Conservation (phyloP, 2,329 filamentous ascomycete genomes). For the Colletotrichum eremochloae region DNA sequence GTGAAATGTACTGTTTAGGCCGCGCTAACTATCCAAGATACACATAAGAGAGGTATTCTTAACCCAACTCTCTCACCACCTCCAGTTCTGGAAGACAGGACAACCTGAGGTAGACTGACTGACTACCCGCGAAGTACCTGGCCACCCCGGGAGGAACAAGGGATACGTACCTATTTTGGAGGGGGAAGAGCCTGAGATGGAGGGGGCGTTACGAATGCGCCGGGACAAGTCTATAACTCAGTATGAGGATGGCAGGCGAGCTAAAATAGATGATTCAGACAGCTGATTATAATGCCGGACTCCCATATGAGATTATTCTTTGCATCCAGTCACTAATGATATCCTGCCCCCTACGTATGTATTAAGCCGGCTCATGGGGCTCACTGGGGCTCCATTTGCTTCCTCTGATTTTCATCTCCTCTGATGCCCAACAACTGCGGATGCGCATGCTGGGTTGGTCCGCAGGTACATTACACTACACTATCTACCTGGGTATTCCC, state of each 20-base stretch:
- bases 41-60: not conserved
- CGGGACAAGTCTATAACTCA: slow-evolving; percentile 36
- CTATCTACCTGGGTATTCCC: not conserved
- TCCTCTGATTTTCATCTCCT: slow-evolving; percentile 6
- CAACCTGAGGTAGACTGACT: too few species aligned
- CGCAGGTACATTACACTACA: not conserved
- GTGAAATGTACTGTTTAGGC: not conserved
- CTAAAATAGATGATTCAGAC: slow-evolving; percentile 21
- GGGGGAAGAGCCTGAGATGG: slow-evolving; percentile 23
- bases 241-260: slow-evolving; percentile 38
- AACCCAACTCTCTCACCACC: not conserved
- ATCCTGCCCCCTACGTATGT: not conserved
- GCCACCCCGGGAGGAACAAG: not conserved
- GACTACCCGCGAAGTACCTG: too few species aligned
- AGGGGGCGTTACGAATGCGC: slow-evolving; percentile 36
- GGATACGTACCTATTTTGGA: slow-evolving; percentile 14
- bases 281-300: slow-evolving; percentile 8
- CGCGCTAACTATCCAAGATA: not conserved
- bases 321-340: not conserved
- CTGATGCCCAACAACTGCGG: slow-evolving; percentile 25
- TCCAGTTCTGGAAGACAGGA: slow-evolving; percentile 1
- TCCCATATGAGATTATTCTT: not conserved
- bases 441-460: slow-evolving; percentile 11
- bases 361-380: not conserved
- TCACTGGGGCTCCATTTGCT: slow-evolving; percentile 5